phyloP scores from a whole-genome alignment of 257 asterid species.

The Fraxinus americana region DNA sequence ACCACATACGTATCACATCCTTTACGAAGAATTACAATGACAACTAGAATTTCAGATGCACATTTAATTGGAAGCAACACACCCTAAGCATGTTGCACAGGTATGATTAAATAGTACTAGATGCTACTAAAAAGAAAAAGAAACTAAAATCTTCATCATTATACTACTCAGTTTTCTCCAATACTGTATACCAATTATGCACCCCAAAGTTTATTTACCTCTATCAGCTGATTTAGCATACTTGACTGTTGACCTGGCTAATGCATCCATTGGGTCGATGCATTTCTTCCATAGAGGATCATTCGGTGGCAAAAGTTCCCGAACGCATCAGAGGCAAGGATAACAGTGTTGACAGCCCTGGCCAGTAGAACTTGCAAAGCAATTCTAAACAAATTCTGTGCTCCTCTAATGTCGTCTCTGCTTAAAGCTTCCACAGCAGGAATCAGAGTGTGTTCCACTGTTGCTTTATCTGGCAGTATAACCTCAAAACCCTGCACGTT shows the following conservation, averaged over 20 bases:
- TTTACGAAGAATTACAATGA: background rate
- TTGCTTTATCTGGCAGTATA: conserved; percentile 44
- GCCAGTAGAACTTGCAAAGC: conserved; percentile 44
- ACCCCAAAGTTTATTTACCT: background rate
- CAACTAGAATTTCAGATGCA: background rate
- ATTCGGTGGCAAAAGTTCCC: conserved; percentile 37
- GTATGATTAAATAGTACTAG: background rate
- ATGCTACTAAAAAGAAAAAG: background rate
- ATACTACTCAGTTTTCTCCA: background rate
- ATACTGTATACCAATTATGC: background rate
- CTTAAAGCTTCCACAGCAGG: conserved; percentile 46
- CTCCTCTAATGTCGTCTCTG: conserved; percentile 48
- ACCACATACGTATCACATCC: background rate
- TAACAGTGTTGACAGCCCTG: conserved; percentile 43
- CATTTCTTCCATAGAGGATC: conserved; percentile 52
- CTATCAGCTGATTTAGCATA: conserved; percentile 27
- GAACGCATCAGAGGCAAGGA: conserved; percentile 46
- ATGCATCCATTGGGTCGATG: conserved; percentile 45
- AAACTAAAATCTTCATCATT: background rate
- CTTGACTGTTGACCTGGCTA: conserved; percentile 42
- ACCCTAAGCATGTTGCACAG: background rate
- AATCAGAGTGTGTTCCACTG: conserved; percentile 39
- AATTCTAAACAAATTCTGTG: conserved; percentile 44
- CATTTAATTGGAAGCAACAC: background rate
- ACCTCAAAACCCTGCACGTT: conserved; percentile 49